A percentile compares a stretch with the other conserved stretches of the same genome.
phyloP scores from a whole-genome alignment of 176 grass and related monocot species.

The Thinopyrum elongatum region DNA sequence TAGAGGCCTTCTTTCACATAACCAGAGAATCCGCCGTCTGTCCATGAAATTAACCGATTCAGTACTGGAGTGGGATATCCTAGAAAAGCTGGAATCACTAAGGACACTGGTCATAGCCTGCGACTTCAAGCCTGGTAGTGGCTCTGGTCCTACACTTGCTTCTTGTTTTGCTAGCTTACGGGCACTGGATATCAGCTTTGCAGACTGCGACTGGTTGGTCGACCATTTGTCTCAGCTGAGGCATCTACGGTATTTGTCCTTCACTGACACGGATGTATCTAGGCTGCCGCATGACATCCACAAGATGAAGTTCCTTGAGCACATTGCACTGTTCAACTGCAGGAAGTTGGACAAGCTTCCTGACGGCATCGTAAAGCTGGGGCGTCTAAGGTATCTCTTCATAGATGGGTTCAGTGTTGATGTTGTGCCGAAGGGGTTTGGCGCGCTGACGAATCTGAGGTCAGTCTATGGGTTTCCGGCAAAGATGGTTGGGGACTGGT shows the following conservation, averaged over 20 bases:
- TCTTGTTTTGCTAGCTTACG: slow-evolving; percentile 1
- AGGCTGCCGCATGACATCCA: slow-evolving; percentile 14
- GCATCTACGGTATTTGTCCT: slow-evolving; percentile 19
- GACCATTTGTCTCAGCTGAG: slow-evolving; percentile 11
- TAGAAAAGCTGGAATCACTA: neutral
- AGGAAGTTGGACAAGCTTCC: slow-evolving; percentile 7
- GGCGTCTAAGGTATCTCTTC: slow-evolving; percentile 5
- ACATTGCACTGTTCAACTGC: slow-evolving; percentile 8
- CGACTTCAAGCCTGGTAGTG: neutral
- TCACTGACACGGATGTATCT: neutral
- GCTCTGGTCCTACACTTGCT: neutral
- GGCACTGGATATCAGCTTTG: neutral
- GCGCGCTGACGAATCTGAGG: neutral
- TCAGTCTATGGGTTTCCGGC: neutral
- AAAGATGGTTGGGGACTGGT: neutral
- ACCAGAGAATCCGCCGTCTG: neutral
- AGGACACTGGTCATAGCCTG: neutral
- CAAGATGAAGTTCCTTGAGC: slow-evolving; percentile 18
- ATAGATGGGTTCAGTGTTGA: neutral
- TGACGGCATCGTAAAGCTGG: neutral
- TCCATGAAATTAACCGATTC: neutral
- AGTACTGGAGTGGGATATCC: neutral
- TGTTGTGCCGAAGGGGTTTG: neutral
- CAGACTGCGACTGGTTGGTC: neutral
- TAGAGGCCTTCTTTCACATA: neutral